These are phyloP conservation scores for Ophiostoma sp. DNA, from an alignment of 2,329 filamentous ascomycete genomes.

Conservation along the genomic window DNA sequence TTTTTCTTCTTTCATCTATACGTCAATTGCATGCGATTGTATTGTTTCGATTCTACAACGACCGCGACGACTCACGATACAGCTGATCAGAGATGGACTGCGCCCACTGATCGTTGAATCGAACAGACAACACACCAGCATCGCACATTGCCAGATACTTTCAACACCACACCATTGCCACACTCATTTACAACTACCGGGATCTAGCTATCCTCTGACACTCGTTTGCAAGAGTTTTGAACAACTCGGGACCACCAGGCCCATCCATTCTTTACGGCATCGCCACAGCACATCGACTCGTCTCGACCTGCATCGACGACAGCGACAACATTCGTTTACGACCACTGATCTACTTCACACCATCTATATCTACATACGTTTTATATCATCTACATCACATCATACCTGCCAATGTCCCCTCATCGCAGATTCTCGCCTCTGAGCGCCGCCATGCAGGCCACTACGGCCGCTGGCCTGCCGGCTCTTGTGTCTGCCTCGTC, in stretches of 20 bases:
- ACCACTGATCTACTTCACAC: neutral
- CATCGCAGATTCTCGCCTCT: constrained; percentile 45
- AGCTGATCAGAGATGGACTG: constrained; percentile 27
- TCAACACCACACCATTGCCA: neutral
- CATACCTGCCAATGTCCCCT: constrained; percentile 2
- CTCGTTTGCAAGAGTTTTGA: constrained; percentile 11
- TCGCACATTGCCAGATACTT: constrained; percentile 3
- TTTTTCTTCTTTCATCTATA: neutral
- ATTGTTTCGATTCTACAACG: constrained; percentile 10
- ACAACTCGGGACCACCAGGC: neutral
- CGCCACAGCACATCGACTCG: neutral
- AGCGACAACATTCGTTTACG: neutral
- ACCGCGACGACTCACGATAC: constrained; percentile 26
- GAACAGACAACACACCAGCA: neutral
- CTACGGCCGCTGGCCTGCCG: constrained; percentile 12
- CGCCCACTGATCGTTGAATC: constrained; percentile 25
- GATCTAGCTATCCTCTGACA: neutral
- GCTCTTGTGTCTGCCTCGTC: neutral
- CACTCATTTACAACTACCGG: constrained; percentile 1
- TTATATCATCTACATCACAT: neutral
- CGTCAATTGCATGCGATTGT: neutral
- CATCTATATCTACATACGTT: neutral
- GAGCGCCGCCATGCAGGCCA: constrained; percentile 41
- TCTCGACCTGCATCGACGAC: neutral
- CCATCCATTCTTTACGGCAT: constrained; percentile 12